phyloP scores from a whole-genome alignment of 2,329 filamentous ascomycete species.

The Metarhizium anisopliae region DNA sequence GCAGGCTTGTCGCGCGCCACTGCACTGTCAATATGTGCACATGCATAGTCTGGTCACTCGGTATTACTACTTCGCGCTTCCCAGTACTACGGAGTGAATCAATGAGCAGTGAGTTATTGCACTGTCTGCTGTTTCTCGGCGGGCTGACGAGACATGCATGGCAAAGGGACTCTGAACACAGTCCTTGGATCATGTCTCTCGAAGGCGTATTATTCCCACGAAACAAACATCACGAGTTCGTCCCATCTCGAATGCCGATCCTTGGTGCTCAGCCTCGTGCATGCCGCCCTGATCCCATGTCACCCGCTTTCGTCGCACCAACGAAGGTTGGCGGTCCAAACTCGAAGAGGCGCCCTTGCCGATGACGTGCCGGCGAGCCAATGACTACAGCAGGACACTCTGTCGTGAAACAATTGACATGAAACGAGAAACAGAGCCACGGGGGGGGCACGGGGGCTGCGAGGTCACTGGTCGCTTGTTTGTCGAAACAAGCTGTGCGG shows the following conservation, averaged over 20 bases:
- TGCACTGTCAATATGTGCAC: too few relatives aligned
- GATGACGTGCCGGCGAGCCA: background rate
- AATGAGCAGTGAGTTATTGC: too few relatives aligned
- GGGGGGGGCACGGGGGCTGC: background rate
- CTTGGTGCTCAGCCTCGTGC: background rate
- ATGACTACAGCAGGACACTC: background rate
- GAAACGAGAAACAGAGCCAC: background rate
- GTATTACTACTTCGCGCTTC: too few relatives aligned
- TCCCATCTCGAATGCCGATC: background rate
- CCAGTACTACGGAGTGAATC: too few relatives aligned
- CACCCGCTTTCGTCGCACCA: background rate
- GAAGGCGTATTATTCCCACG: background rate
- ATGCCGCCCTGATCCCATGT: constrained; percentile 1
- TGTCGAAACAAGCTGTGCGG: background rate
- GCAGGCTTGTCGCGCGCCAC: too few relatives aligned
- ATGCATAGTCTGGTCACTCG: too few relatives aligned
- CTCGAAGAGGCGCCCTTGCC: background rate
- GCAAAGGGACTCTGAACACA: background rate
- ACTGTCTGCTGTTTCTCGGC: too few relatives aligned
- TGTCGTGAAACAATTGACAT: background rate
- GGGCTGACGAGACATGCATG: background rate
- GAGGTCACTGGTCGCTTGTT: background rate
- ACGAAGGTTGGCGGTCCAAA: background rate
- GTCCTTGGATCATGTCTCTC: background rate
- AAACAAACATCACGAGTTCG: background rate